A percentile compares a stretch with the other conserved stretches of the same genome.
phyloP scores from a whole-genome alignment of 75 land plant species.

The Pinus albicaulis region DNA sequence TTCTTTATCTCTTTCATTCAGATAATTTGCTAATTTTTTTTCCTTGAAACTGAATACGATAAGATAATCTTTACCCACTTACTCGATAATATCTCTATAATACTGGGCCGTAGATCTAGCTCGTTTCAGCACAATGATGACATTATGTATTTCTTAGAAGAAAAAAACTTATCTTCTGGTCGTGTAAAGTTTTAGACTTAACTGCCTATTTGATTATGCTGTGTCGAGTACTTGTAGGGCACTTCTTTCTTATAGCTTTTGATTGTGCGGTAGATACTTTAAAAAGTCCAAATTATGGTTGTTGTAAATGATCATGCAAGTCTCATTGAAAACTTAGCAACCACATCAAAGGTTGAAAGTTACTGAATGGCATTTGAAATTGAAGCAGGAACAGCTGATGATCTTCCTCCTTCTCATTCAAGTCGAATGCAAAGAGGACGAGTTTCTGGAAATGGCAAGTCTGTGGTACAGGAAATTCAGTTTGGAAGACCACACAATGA shows the following conservation, averaged over 20 bases:
- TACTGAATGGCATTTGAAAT: not conserved
- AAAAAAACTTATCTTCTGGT: too few relatives aligned
- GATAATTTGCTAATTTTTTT: too few relatives aligned
- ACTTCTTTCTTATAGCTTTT: not conserved
- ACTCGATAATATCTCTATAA: too few relatives aligned
- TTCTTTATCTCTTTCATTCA: too few relatives aligned
- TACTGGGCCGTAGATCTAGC: too few relatives aligned
- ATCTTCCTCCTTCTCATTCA: conserved; percentile 83
- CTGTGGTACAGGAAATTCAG: conserved; percentile 18
- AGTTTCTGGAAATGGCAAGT: conserved; percentile 57
- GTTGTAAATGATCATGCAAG: not conserved
- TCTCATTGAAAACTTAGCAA: not conserved
- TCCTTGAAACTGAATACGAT: too few relatives aligned
- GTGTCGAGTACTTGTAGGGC: not conserved
- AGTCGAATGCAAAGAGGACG: conserved; percentile 53
- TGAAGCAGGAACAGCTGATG: conserved; percentile 79
- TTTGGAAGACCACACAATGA: conserved; percentile 8
- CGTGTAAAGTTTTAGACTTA: too few relatives aligned
- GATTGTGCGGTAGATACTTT: not conserved
- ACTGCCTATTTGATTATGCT: not conserved
- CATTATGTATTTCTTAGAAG: too few relatives aligned
- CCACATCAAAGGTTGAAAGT: not conserved
- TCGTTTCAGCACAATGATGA: too few relatives aligned
- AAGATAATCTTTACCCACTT: too few relatives aligned
- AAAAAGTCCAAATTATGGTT: not conserved